phyloP scores from a whole-genome alignment of 306 rosid genomes.

The Medicago lupulina region DNA sequence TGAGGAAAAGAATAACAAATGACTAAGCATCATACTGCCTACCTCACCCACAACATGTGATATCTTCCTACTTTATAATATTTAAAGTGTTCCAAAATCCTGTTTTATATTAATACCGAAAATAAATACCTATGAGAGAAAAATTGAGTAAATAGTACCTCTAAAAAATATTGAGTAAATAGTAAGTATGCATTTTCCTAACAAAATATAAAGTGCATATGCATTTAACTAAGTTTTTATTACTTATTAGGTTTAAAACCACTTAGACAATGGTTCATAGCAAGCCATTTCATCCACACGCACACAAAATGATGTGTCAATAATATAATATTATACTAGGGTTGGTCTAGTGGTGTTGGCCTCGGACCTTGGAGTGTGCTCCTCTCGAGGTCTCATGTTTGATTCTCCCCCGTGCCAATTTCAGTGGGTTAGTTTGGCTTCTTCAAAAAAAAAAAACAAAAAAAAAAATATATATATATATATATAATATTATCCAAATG shows the following conservation, averaged over 20 bases:
- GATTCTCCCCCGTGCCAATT: too few species aligned
- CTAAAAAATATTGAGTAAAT: background rate
- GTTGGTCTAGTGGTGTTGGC: too few species aligned
- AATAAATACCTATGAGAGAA: slow-evolving; percentile 22
- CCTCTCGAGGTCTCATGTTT: too few species aligned
- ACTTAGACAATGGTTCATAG: slow-evolving; percentile 13
- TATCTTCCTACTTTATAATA: slow-evolving; percentile 29
- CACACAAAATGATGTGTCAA: background rate
- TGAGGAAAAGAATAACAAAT: slow-evolving; percentile 29
- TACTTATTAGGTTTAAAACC: background rate
- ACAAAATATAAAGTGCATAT: background rate
- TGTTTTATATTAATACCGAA: slow-evolving; percentile 28
- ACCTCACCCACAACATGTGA: slow-evolving; percentile 31
- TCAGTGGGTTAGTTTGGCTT: too few species aligned
- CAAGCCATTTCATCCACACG: slow-evolving; percentile 18
- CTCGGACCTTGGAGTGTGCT: too few species aligned
- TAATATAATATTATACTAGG: background rate
- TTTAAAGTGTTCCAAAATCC: background rate
- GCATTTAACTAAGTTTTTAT: slow-evolving; percentile 22
- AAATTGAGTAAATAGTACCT: slow-evolving; percentile 2
- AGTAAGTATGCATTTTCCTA: background rate
- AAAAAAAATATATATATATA: too few species aligned
- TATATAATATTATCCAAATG: slow-evolving; percentile 12
- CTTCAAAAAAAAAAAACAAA: too few species aligned
- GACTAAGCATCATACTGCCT: slow-evolving; percentile 22